These are phyloP conservation scores for Isatis lusitanica DNA, from an alignment of 441 rosid genomes.

Conservation along the genomic window DNA sequence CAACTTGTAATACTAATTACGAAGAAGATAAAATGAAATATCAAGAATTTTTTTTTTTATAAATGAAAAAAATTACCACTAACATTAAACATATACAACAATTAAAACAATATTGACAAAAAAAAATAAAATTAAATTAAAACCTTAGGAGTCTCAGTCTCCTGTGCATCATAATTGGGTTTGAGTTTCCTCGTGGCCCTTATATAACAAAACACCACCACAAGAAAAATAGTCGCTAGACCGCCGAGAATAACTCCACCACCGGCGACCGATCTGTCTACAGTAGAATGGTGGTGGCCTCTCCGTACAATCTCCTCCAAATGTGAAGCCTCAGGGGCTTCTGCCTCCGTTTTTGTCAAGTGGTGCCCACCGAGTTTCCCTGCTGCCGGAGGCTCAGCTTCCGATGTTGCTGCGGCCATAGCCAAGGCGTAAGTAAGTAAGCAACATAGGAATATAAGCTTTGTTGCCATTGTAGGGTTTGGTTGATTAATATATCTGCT, in stretches of 20 bases:
- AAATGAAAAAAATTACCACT: neutral
- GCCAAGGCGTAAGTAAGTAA: constrained; percentile 26
- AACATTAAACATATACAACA: neutral
- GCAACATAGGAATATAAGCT: constrained; percentile 11
- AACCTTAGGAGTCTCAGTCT: constrained; percentile 32
- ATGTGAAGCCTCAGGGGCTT: constrained; percentile 25
- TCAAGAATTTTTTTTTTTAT: neutral
- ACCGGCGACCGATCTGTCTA: constrained; percentile 70
- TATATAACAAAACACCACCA: constrained; percentile 69
- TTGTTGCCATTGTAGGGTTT: constrained; percentile 20
- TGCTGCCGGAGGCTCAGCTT: constrained; percentile 33
- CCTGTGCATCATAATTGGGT: constrained; percentile 6
- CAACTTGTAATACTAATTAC: neutral
- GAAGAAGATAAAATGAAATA: neutral
- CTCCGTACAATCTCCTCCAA: constrained; percentile 28
- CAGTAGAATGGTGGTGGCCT: constrained; percentile 43
- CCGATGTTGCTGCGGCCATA: neutral
- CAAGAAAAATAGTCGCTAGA: constrained; percentile 66
- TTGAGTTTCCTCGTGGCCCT: constrained; percentile 68
- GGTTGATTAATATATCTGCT: neutral
- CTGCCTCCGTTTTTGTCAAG: constrained; percentile 15
- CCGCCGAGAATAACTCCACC: constrained; percentile 76
- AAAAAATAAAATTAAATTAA: constrained; percentile 3
- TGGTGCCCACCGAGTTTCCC: constrained; percentile 55
- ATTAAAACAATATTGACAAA: neutral